Conservation (phyloP, 208 protist species). For the Tritrichomonas musculus region DNA sequence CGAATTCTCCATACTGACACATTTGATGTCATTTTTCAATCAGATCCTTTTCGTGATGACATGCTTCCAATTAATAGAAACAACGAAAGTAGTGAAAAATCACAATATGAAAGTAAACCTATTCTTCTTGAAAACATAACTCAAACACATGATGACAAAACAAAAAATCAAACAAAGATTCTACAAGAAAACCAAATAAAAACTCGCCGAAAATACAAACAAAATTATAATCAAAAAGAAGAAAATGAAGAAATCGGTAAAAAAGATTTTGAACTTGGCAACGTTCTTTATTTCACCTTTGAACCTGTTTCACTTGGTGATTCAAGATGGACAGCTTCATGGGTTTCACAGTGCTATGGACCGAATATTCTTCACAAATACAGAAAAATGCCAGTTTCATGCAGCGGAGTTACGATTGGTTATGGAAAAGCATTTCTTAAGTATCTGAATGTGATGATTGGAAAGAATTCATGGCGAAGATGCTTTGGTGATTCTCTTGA, state of each 20-base stretch:
- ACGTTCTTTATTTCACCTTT: neutral
- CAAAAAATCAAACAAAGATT: neutral
- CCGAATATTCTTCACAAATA: neutral
- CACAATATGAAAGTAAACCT: no score
- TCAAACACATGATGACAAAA: no score
- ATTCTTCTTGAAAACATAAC: no score
- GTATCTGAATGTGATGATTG: neutral
- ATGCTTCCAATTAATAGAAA: neutral
- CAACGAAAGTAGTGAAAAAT: no score
- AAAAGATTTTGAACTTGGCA: no score
- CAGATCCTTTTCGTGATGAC: neutral
- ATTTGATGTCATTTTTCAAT: slow-evolving; percentile 30
- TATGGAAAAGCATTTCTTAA: neutral
- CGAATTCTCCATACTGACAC: slow-evolving; percentile 18
- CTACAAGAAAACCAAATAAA: no score
- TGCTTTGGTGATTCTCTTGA: neutral
- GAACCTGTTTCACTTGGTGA: neutral
- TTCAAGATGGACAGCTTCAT: neutral
- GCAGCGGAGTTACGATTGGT: neutral
- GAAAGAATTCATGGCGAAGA: neutral
- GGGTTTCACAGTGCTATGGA: neutral
- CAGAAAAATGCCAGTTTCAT: neutral
- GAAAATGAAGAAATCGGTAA: no score
- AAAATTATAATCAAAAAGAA: no score
- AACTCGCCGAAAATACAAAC: no score